A percentile compares a stretch with the other conserved stretches of the same genome.
These are phyloP conservation scores for Ceratobasidium theobromae DNA, from an alignment of 1,284 basidiomycete species.

Conservation along the genomic window DNA sequence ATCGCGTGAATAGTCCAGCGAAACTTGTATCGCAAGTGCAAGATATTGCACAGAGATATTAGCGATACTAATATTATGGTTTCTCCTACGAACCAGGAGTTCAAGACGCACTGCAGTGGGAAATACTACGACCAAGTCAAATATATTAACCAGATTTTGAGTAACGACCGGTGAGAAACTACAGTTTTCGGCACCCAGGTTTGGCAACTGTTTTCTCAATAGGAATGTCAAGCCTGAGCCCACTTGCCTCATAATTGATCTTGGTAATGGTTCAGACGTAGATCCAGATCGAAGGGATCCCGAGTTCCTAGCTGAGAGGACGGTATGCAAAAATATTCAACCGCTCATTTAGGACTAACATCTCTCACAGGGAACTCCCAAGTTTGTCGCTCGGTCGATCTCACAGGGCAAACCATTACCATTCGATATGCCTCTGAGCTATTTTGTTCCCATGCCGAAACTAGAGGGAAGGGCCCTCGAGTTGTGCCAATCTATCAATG, in stretches of 20 bases:
- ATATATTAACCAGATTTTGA: neutral
- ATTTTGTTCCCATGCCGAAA: neutral
- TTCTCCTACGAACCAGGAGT: neutral
- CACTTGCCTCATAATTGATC: neutral
- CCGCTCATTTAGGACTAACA: neutral
- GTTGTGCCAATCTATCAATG: neutral
- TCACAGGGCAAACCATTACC: neutral
- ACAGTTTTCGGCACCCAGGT: neutral
- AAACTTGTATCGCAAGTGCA: neutral
- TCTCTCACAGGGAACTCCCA: neutral
- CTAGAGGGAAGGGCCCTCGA: neutral
- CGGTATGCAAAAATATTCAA: neutral
- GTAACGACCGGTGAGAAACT: neutral
- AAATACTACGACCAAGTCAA: neutral
- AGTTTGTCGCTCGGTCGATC: slow-evolving; percentile 4
- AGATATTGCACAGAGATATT: neutral
- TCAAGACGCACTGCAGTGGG: neutral
- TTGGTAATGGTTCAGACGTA: neutral
- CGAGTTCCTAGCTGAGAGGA: neutral
- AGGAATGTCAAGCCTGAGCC: neutral
- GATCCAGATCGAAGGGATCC: neutral
- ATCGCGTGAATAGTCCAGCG: neutral
- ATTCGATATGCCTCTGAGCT: neutral
- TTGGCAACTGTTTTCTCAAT: neutral
- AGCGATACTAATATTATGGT: slow-evolving; percentile 3